Base-by-base conservation (phyloP, 2,329 filamentous ascomycete genomes). In the Aspergillus intermedius region DNA sequence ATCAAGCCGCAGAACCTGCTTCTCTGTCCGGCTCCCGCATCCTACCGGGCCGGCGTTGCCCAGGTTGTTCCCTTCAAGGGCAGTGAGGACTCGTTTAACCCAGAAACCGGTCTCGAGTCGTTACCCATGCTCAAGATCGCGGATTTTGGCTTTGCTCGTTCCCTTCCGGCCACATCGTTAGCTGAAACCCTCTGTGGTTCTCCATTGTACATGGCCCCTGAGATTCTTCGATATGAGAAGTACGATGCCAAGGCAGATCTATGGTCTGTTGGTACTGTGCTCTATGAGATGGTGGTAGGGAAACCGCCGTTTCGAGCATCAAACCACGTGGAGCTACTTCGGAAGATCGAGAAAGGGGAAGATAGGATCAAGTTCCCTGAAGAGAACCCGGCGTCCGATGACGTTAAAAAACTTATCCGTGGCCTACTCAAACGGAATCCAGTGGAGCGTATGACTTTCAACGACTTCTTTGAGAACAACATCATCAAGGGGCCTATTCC, bases 1-100 rank as follows among this genome's bases (percentile, higher is more conserved):
- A 87, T 98, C 61, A 98, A 98, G 67, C 93, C 93, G 4, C 93
- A 98, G 66, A 98, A 98, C 60, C 80, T 98, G 4, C 78, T 98
- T 1, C 78, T 98, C 15, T 86, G 95, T 42, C 93, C 93, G 2
- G 87, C 91, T 1, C 81, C 81, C 28, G 76, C 82, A 5, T 82
- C 82, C 45, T 93, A 87, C 65, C 76, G 84, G 49, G 77, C 80
- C 49, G 76, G 79, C 43, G 74, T 76, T 50, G 79, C 81, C 47
- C 77, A 82, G 51, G 74, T 78, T 30, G 80, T 86, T 50, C 84
- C 87, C 15, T 83, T 93, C 49, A 83, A 93, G 66, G 86, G 84
- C 45, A 91, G 87, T 60, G 83, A 86, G 40, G 83, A 91, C 64
- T 91, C 89, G 0, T 76, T 93, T 48, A 86, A 88, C 41, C 90